Evolutionary conservation across 306 rosid species (phyloP), one percentile per base, ranked within the genome.

Genomic region (Cucurbita ficifolia): DNA sequence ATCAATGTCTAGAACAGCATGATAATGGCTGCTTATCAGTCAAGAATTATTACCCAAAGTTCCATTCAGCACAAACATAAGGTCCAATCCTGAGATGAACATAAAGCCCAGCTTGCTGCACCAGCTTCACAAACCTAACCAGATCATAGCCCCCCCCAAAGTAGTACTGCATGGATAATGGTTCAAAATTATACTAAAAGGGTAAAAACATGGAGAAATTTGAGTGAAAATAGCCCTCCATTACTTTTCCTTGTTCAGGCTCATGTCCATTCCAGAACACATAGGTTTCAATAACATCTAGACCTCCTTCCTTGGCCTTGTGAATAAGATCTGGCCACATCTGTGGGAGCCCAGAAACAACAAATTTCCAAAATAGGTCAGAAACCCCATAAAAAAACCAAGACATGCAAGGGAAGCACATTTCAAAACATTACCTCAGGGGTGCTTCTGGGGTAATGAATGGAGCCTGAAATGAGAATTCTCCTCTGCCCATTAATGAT

Each of bases 281-380:
- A 73, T 94, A 94, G 68, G 97, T 94, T 82, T 94, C 90, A 85
- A 94, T 85, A 55, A 89, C 99, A 89, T 94, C 99, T 82, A 94
- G 83, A 48, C 99, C 99, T 82, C 99, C 99, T 68, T 91, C 91
- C 77, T 91, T 94, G 5, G 99, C 99, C 84, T 88, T 94, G 83
- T 91, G 96, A 76, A 94, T 89, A 83, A 94, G 97, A 89, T 94
- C 97, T 81, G 99, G 97, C 99, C 99, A 94, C 99, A 94, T 94
- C 99, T 94, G 81, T 77, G 60, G 61, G 19, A 73, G 67, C 54
- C 79, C 75, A 76, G 52, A 71, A 60, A 71, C 39, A 18, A 65
- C 75, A 51, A 1, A 67, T 2, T 36, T 46, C 8, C 48, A 48
- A 58, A 33, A 16, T 56, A 0, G 5, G 59, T 55, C 62, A 80